Evolutionary conservation across 179 eudicot species (phyloP).

Genomic region (Beta macrorhiza): DNA sequence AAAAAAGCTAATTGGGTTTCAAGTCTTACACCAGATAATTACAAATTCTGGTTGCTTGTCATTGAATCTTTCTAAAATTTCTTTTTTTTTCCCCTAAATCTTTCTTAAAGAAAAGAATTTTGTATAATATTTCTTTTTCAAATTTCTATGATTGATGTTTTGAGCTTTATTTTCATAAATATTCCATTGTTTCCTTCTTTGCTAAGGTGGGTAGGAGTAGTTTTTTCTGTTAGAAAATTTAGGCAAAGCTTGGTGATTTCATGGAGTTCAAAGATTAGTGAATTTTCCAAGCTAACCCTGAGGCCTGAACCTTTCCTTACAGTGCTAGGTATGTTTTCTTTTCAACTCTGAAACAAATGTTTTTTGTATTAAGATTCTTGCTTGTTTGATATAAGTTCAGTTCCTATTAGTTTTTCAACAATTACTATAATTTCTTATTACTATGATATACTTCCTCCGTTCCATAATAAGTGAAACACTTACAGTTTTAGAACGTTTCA

Average conservation of each 20-base stretch:
- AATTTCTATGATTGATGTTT: constrained; percentile 7
- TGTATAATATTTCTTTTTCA: not conserved
- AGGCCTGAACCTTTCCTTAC: not conserved
- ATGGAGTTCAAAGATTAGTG: constrained; percentile 10
- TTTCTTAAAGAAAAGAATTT: not conserved
- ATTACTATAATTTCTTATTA: not conserved
- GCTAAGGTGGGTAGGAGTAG: not conserved
- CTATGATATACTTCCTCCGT: not conserved
- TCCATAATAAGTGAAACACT: too few relatives aligned
- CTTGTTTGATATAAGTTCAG: not conserved
- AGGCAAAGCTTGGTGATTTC: not conserved
- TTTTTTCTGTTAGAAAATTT: not conserved
- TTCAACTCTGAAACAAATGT: not conserved
- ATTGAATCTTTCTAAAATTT: not conserved
- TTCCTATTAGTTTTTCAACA: not conserved
- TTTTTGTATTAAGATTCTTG: not conserved
- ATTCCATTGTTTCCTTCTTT: constrained; percentile 12
- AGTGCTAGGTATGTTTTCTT: constrained; percentile 13
- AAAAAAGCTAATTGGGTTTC: not conserved
- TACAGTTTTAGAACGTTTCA: too few relatives aligned
- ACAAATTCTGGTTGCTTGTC: constrained; percentile 12
- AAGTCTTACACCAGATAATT: not conserved
- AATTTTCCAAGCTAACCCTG: constrained; percentile 16
- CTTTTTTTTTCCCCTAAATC: not conserved
- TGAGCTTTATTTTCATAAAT: not conserved